Conservation (phyloP, 1,284 basidiomycete genomes). For the Cutaneotrichosporon sp. region DNA sequence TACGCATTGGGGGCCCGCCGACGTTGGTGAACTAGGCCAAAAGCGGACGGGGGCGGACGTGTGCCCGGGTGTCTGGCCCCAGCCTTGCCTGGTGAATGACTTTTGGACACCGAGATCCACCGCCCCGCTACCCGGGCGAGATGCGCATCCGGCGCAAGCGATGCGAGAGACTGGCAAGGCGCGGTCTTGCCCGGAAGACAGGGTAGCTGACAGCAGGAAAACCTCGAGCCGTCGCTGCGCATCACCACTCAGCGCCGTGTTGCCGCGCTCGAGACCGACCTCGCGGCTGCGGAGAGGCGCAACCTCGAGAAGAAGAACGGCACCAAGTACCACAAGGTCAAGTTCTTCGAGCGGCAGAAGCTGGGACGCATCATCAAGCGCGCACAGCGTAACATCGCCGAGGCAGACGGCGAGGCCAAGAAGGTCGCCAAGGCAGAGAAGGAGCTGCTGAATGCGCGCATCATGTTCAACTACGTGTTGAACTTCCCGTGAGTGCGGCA, state of each 20-base stretch:
- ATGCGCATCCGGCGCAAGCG: no score
- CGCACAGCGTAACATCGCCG: conserved; percentile 60
- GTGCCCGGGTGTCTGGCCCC: no score
- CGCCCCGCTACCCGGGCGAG: no score
- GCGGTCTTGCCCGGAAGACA: no score
- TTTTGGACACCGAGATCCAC: no score
- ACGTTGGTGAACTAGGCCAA: no score
- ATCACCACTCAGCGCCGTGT: conserved; percentile 74
- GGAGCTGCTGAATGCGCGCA: conserved; percentile 63
- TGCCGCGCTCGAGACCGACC: conserved; percentile 71
- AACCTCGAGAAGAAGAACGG: conserved; percentile 72
- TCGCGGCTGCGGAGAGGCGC: conserved; percentile 62
- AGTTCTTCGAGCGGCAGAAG: conserved; percentile 88
- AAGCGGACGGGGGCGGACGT: no score
- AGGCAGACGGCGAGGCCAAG: conserved; percentile 50
- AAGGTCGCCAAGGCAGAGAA: conserved; percentile 52
- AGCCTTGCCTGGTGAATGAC: no score
- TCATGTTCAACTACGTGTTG: conserved; percentile 78
- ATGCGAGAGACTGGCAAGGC: no score
- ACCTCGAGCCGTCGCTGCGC: conserved; percentile 71
- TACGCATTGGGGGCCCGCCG: conserved; percentile 55
- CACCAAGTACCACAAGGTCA: conserved; percentile 76
- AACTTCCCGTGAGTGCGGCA: conserved; percentile 58
- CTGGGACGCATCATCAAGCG: conserved; percentile 69
- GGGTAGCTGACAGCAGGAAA: conserved; percentile 59